Percentiles rank a stretch among this genome's conserved stretches.
These are phyloP conservation scores for Fusarium mangiferae DNA, from an alignment of 2,329 filamentous ascomycete species.

Conservation along the genomic window DNA sequence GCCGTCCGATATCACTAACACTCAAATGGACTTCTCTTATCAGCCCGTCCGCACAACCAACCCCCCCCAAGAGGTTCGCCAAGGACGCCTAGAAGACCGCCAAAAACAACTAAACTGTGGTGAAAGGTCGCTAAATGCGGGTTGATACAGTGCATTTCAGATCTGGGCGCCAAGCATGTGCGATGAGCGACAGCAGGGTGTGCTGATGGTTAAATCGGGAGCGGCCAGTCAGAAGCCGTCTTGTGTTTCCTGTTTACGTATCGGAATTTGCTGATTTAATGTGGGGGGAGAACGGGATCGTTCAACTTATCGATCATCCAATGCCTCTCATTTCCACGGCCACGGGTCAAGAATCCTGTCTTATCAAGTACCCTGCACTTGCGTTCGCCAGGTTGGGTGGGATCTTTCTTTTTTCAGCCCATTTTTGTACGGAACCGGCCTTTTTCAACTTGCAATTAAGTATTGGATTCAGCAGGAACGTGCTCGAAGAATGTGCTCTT, in stretches of 20 bases:
- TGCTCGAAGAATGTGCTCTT: background rate
- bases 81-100: constrained; percentile 10
- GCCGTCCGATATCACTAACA: constrained; percentile 28
- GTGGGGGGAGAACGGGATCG: constrained; percentile 22
- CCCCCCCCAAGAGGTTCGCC: constrained; percentile 10
- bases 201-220: constrained; percentile 8
- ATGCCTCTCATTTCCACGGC: constrained; percentile 26
- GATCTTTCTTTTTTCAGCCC: background rate
- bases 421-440: background rate
- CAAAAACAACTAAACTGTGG: constrained; percentile 12
- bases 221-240: constrained; percentile 40
- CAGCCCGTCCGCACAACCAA: constrained; percentile 11
- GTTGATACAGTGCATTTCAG: constrained; percentile 29
- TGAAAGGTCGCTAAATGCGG: constrained; percentile 26
- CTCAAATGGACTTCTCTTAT: constrained; percentile 29
- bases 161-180: constrained; percentile 36
- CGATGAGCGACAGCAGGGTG: constrained; percentile 12
- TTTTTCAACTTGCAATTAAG: background rate
- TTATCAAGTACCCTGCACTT: constrained; percentile 36
- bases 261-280: constrained; percentile 49
- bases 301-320: constrained; percentile 29
- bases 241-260: constrained; percentile 47
- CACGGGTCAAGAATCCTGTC: constrained; percentile 23
- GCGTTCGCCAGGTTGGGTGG: constrained; percentile 12
- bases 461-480: background rate